These are phyloP conservation scores for Choricystis sp. DNA, from an alignment of 139 green algal species.

Conservation along the genomic window DNA sequence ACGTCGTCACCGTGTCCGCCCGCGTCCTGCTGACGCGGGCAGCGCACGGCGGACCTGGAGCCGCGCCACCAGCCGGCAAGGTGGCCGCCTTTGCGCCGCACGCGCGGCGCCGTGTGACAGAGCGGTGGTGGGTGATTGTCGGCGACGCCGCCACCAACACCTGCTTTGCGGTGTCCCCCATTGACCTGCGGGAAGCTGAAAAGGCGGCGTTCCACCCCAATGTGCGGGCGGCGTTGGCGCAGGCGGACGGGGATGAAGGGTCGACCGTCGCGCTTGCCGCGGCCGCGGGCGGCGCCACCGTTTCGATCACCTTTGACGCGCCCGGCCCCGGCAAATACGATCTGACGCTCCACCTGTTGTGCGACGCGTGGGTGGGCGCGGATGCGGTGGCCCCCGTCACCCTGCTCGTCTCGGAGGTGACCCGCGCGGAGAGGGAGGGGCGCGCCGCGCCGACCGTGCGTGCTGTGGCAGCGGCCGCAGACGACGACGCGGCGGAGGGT, in stretches of 20 bases:
- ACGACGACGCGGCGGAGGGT: background rate
- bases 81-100: background rate
- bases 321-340: slow-evolving; percentile 44
- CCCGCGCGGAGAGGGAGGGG: slow-evolving; percentile 23
- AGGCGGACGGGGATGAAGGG: slow-evolving; percentile 19
- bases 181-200: background rate
- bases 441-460: slow-evolving; percentile 5
- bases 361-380: slow-evolving; percentile 66
- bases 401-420: slow-evolving; percentile 20
- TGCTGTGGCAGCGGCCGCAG: background rate
- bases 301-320: slow-evolving; percentile 52
- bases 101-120: too few species aligned
- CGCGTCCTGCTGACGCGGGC: background rate
- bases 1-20: background rate
- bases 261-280: background rate
- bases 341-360: slow-evolving; percentile 49
- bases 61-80: too few species aligned
- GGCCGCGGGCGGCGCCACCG: background rate
- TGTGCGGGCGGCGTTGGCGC: slow-evolving; percentile 5
- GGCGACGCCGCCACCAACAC: background rate
- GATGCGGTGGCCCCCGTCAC: slow-evolving; percentile 44
- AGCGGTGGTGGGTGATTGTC: background rate
- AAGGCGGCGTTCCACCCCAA: background rate
- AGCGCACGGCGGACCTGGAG: background rate
- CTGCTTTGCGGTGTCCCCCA: background rate